phyloP scores from a whole-genome alignment of 1,284 basidiomycete genomes.

The Taiwanofungus camphoratus region DNA sequence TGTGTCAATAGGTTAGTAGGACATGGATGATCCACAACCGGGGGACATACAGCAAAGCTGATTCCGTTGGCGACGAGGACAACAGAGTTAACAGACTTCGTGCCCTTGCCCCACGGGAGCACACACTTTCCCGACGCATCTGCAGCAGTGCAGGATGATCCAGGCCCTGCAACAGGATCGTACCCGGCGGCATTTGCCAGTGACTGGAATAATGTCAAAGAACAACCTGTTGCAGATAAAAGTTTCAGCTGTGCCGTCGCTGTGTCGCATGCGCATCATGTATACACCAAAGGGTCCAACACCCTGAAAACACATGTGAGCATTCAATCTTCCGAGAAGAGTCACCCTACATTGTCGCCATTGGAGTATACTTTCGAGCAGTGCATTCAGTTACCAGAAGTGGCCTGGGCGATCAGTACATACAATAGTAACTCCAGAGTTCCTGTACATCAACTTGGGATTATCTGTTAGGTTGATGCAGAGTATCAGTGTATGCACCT shows the following conservation, averaged over 20 bases:
- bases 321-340: conserved; percentile 2
- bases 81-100: conserved; percentile 66
- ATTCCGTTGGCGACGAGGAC: conserved; percentile 72
- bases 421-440: conserved; percentile 71
- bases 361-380: conserved; percentile 56
- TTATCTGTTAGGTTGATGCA: background rate
- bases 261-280: background rate
- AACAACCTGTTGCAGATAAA: conserved; percentile 38
- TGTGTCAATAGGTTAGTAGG: no score
- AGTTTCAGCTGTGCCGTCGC: background rate
- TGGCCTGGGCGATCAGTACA: conserved; percentile 17
- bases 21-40: no score
- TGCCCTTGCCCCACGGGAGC: conserved; percentile 65
- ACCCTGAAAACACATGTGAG: conserved; percentile 34
- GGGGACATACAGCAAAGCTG: conserved; percentile 60
- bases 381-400: background rate
- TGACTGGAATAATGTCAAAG: conserved; percentile 69
- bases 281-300: conserved; percentile 48
- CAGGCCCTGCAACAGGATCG: conserved; percentile 60
- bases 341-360: conserved; percentile 53
- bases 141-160: conserved; percentile 52
- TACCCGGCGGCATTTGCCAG: conserved; percentile 64
- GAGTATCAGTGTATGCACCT: conserved; percentile 16
- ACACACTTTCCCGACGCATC: conserved; percentile 65
- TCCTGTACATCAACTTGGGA: conserved; percentile 32